Percentiles rank a stretch among this genome's conserved stretches.
These are phyloP conservation scores for Kodamaea kaohsiungensis DNA, from an alignment of 805 yeast species.

Conservation along the genomic window DNA sequence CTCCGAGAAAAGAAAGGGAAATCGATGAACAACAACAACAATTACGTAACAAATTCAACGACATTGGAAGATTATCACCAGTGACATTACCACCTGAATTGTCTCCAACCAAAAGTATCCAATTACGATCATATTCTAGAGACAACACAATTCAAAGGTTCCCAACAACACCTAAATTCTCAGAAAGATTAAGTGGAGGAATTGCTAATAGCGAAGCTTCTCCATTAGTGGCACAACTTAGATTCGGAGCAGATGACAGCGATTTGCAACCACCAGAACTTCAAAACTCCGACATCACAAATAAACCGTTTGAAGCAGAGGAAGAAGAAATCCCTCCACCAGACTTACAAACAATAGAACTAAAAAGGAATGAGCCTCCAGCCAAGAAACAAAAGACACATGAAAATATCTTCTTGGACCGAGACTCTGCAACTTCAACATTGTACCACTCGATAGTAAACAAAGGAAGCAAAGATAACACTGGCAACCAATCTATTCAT, in stretches of 20 bases:
- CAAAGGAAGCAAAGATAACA: conserved; percentile 13
- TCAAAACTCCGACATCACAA: conserved; percentile 7
- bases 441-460: conserved; percentile 30
- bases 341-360: conserved; percentile 9
- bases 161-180: conserved; percentile 16
- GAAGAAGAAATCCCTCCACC: conserved; percentile 9
- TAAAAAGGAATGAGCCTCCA: background rate
- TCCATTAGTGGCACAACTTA: conserved; percentile 23
- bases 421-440: conserved; percentile 28
- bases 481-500: conserved; percentile 14
- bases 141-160: conserved; percentile 19
- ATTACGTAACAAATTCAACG: conserved; percentile 3
- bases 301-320: conserved; percentile 4
- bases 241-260: conserved; percentile 29
- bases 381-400: conserved; percentile 10
- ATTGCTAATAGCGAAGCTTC: conserved; percentile 15
- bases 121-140: background rate
- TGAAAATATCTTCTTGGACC: conserved; percentile 38
- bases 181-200: conserved; percentile 18
- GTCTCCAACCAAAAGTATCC: conserved; percentile 17
- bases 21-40: conserved; percentile 1
- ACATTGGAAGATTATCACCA: conserved; percentile 22
- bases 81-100: conserved; percentile 19
- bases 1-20: conserved; percentile 8
- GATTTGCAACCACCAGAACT: conserved; percentile 31